Conservation (phyloP, 139 green algal genomes). For the Trebouxia sp. region DNA sequence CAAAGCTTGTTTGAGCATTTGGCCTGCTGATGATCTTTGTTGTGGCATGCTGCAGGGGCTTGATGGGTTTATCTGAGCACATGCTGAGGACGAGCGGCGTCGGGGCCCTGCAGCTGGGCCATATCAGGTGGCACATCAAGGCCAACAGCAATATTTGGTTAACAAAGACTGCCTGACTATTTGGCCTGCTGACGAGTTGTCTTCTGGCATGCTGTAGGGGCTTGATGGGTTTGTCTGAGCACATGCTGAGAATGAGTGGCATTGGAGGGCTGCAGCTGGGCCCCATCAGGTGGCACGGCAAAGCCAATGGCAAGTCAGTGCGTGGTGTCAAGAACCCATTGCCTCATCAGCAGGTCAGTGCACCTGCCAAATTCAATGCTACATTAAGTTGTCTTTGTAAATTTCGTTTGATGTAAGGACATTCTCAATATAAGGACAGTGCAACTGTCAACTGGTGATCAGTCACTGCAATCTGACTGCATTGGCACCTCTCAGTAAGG, state of each 20-base stretch:
- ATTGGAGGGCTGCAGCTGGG: not conserved
- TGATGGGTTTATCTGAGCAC: conserved; percentile 7
- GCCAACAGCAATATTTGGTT: conserved; percentile 19
- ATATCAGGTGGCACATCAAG: not conserved
- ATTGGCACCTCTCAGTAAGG: no score
- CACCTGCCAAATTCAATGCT: no score
- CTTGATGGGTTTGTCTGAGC: conserved; percentile 1
- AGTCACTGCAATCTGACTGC: no score
- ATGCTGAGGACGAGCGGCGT: conserved; percentile 12
- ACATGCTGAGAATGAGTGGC: conserved; percentile 16
- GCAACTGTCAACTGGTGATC: no score
- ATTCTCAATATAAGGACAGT: no score
- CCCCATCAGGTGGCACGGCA: not conserved
- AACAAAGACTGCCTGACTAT: no score
- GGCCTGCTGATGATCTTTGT: no score
- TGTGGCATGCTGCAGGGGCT: not conserved
- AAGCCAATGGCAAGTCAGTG: not conserved
- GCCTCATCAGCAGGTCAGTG: no score
- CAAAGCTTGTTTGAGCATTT: no score
- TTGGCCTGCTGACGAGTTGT: no score
- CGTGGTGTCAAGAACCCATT: not conserved
- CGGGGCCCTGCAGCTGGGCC: not conserved
- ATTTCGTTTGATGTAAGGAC: no score
- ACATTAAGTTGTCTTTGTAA: no score
- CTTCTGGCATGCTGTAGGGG: not conserved